Conservation (phyloP, 306 rosid species). For the Sophora flavescens region DNA sequence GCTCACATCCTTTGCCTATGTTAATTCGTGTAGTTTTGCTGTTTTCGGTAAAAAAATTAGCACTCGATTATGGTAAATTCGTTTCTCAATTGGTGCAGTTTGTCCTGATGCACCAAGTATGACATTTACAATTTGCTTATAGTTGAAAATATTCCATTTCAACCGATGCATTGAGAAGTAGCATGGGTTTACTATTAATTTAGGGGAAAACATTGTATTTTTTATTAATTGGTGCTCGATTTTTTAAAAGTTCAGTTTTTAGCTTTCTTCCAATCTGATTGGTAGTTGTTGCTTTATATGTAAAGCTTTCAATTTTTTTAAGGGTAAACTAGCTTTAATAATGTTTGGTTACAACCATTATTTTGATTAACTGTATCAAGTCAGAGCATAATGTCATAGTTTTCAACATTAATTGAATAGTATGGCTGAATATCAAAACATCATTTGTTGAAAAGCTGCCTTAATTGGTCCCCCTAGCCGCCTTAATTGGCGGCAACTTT, state of each 20-base stretch:
- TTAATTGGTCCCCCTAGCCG: too few species aligned
- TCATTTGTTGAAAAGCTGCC: too few species aligned
- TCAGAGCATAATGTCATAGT: slow-evolving; percentile 6
- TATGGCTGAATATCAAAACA: too few species aligned
- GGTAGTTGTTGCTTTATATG: slow-evolving; percentile 1
- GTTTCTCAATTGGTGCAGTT: background rate
- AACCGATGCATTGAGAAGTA: slow-evolving; percentile 20
- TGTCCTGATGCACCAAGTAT: slow-evolving; percentile 6
- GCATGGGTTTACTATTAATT: slow-evolving; percentile 6
- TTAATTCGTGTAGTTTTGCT: background rate
- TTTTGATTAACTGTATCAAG: slow-evolving; percentile 26
- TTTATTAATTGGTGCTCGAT: slow-evolving; percentile 6
- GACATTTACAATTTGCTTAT: slow-evolving; percentile 7
- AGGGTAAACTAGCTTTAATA: background rate
- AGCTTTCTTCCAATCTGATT: background rate
- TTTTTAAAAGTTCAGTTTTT: slow-evolving; percentile 10
- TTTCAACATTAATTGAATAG: background rate
- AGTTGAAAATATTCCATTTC: slow-evolving; percentile 8
- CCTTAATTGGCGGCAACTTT: too few species aligned
- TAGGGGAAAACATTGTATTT: background rate
- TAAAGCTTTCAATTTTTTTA: background rate
- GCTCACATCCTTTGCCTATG: slow-evolving; percentile 29
- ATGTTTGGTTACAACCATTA: slow-evolving; percentile 10
- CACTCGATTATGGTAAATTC: slow-evolving; percentile 2
- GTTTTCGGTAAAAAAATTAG: too few species aligned